Evolutionary conservation across 129 eudicot genomes (phyloP).

Genomic region (Dittrichia graveolens): DNA sequence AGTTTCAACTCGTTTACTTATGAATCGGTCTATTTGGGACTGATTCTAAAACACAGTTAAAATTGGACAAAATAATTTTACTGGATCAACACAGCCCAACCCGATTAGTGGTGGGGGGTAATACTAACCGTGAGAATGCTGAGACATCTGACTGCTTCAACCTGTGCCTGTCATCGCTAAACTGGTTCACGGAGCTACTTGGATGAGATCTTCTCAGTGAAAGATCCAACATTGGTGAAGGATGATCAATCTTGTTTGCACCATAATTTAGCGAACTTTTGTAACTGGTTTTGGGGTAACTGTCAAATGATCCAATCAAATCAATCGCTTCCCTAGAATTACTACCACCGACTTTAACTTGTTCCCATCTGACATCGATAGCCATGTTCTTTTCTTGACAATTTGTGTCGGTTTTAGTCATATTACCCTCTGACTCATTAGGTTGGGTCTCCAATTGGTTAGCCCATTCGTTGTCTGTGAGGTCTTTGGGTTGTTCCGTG

Average conservation of each 20-base stretch:
- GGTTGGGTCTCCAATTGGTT: slow-evolving; percentile 31
- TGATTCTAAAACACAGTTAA: no score
- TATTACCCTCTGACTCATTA: slow-evolving; percentile 38
- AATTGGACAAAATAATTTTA: no score
- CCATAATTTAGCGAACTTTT: slow-evolving; percentile 42
- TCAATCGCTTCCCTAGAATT: slow-evolving; percentile 82
- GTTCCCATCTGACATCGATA: slow-evolving; percentile 41
- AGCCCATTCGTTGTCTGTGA: slow-evolving; percentile 37
- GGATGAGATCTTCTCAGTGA: slow-evolving; percentile 71
- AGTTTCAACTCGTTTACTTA: background rate
- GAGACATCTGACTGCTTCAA: slow-evolving; percentile 83
- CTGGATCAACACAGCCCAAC: background rate
- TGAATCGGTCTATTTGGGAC: background rate
- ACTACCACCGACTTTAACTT: slow-evolving; percentile 23
- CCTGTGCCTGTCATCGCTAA: slow-evolving; percentile 48
- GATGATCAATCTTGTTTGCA: slow-evolving; percentile 52
- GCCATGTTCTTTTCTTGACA: slow-evolving; percentile 35
- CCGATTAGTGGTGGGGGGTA: background rate
- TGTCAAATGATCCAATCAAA: slow-evolving; percentile 78
- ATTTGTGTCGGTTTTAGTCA: slow-evolving; percentile 27
- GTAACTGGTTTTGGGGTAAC: slow-evolving; percentile 49
- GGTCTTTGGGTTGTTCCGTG: slow-evolving; percentile 42
- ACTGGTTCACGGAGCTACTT: slow-evolving; percentile 66
- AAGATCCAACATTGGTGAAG: slow-evolving; percentile 68
- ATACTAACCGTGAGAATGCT: slow-evolving; percentile 76